phyloP scores from a whole-genome alignment of 2,329 filamentous ascomycete species.

The Hyphodiscus sp. region DNA sequence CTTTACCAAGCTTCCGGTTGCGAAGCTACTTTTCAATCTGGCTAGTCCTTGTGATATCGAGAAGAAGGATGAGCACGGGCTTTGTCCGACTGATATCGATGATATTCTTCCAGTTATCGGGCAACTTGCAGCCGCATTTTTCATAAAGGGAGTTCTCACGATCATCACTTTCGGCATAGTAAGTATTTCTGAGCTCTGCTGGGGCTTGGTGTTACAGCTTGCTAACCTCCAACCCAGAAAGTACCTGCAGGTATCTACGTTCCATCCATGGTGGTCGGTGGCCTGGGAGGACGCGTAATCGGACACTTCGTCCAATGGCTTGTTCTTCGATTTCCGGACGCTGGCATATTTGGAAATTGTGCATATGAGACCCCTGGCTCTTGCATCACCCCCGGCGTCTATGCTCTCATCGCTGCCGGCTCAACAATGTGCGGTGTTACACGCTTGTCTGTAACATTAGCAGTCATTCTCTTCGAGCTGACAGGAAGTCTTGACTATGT shows the following conservation, averaged over 20 bases:
- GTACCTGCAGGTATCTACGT: constrained; percentile 96
- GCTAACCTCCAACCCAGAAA: constrained; percentile 45
- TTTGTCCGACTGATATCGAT: constrained; percentile 67
- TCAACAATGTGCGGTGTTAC: constrained; percentile 98
- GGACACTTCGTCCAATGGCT: constrained; percentile 81
- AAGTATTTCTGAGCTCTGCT: constrained; percentile 28
- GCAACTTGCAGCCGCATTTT: constrained; percentile 68
- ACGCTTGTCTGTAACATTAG: constrained; percentile 83
- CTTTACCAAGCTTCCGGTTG: constrained; percentile 82
- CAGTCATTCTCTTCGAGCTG: constrained; percentile 91
- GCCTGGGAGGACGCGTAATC: constrained; percentile 80
- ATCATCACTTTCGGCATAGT: constrained; percentile 87
- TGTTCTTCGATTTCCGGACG: constrained; percentile 66
- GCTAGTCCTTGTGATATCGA: constrained; percentile 79
- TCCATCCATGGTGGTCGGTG: constrained; percentile 96
- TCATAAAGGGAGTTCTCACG: constrained; percentile 86
- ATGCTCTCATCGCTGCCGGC: constrained; percentile 88
- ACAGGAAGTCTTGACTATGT: constrained; percentile 95
- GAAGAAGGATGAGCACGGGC: constrained; percentile 56
- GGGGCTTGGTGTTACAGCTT: too few species aligned
- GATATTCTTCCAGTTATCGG: constrained; percentile 73
- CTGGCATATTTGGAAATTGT: constrained; percentile 69
- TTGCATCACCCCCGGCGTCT: constrained; percentile 94
- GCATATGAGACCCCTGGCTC: constrained; percentile 59
- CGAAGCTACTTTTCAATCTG: constrained; percentile 83